Percentiles rank a stretch among this genome's conserved stretches.
phyloP scores from a whole-genome alignment of 306 rosid species.

The Fragaria iinumae region DNA sequence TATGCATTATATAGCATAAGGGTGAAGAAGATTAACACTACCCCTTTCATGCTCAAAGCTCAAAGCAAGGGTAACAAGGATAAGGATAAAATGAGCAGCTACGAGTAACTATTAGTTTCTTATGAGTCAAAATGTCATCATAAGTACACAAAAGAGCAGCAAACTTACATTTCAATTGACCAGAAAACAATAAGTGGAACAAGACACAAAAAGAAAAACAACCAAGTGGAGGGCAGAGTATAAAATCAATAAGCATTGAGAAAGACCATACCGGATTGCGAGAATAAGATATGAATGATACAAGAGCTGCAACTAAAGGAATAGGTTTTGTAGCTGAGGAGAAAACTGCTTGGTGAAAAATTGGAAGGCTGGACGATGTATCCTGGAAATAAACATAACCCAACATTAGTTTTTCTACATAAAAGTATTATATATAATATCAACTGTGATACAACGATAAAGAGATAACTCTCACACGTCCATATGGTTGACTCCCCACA shows the following conservation, averaged over 20 bases:
- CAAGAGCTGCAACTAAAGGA: conserved; percentile 62
- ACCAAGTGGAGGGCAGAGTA: not conserved
- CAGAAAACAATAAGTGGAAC: not conserved
- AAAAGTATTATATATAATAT: conserved; percentile 14
- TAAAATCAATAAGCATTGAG: conserved; percentile 17
- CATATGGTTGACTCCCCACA: not conserved
- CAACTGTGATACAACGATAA: conserved; percentile 19
- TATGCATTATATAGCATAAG: not conserved
- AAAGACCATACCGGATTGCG: conserved; percentile 65
- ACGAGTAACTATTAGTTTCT: not conserved
- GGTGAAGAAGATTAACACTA: not conserved
- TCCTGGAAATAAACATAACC: conserved; percentile 53
- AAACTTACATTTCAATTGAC: not conserved
- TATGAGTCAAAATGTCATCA: not conserved
- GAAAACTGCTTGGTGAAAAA: conserved; percentile 72
- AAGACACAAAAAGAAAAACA: not conserved
- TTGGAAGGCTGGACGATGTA: conserved; percentile 50
- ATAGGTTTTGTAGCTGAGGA: conserved; percentile 63
- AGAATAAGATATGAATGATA: conserved; percentile 68
- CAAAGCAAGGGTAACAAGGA: not conserved
- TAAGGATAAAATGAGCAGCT: not conserved
- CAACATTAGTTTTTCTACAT: conserved; percentile 25
- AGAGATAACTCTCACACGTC: conserved; percentile 6
- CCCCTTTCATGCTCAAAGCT: not conserved
- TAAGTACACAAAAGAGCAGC: not conserved